Conservation (phyloP, 148 eudicot genomes). For the Rhododendron simsii region DNA sequence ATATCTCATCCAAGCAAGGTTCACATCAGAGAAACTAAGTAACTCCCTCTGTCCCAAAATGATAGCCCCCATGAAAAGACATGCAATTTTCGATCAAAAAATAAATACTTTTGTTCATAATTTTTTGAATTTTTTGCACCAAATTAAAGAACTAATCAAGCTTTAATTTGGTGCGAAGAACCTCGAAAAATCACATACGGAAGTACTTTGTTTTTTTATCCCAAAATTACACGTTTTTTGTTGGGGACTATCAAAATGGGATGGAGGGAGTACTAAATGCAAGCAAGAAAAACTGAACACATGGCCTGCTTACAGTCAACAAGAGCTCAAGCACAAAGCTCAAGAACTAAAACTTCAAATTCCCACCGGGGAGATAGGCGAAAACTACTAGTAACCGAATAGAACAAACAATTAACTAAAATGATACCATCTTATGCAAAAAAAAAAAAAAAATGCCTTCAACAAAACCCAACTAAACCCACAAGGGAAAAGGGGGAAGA, state of each 20-base stretch:
- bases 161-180: too few species aligned
- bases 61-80: too few species aligned
- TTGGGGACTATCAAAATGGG: too few species aligned
- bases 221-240: too few species aligned
- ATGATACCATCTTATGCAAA: neutral
- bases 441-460: neutral
- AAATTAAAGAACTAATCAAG: too few species aligned
- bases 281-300: neutral
- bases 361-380: neutral
- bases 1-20: neutral
- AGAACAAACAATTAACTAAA: neutral
- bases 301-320: neutral
- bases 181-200: too few species aligned
- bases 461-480: neutral
- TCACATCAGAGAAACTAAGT: neutral
- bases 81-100: too few species aligned
- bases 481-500: neutral
- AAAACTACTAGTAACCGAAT: conserved; percentile 1
- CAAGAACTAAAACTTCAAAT: neutral
- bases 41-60: too few species aligned
- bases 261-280: neutral
- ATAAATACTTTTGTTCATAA: too few species aligned
- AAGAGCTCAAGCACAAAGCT: neutral
- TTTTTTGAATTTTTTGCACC: too few species aligned
- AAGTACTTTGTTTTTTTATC: too few species aligned